Percentiles rank a stretch among this genome's conserved stretches.
These are phyloP conservation scores for Pterocarpus macrocarpus DNA, from an alignment of 306 rosid genomes.

Conservation along the genomic window DNA sequence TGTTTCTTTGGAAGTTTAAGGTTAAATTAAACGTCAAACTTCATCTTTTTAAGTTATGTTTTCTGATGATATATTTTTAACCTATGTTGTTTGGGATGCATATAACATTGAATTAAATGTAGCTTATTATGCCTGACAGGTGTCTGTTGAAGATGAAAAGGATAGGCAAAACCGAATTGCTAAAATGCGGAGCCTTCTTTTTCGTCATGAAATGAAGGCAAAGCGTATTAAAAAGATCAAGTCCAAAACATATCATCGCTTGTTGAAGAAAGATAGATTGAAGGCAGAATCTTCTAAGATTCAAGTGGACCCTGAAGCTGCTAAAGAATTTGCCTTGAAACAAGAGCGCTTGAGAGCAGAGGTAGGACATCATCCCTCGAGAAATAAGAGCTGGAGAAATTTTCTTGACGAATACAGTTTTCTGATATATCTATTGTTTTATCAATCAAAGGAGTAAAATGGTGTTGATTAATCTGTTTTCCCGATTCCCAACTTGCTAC, in stretches of 20 bases:
- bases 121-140: conserved; percentile 55
- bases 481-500: conserved; percentile 41
- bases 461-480: conserved; percentile 31
- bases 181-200: conserved; percentile 91
- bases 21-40: background rate
- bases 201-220: conserved; percentile 80
- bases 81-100: conserved; percentile 29
- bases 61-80: background rate
- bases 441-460: background rate
- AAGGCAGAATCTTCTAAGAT: conserved; percentile 63
- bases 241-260: conserved; percentile 83
- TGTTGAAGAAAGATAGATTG: conserved; percentile 80
- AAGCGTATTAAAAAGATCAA: conserved; percentile 87
- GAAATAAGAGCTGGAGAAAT: background rate
- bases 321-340: conserved; percentile 79
- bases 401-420: background rate
- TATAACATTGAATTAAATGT: background rate
- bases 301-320: conserved; percentile 81
- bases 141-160: conserved; percentile 82
- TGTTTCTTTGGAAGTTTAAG: conserved; percentile 22
- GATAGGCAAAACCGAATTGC: conserved; percentile 87
- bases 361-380: conserved; percentile 58
- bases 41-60: background rate
- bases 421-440: background rate
- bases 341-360: conserved; percentile 82